Percentiles rank a stretch among this genome's conserved stretches.
These are phyloP conservation scores for Mangifera indica DNA, from an alignment of 345 rosid species.

Conservation along the genomic window DNA sequence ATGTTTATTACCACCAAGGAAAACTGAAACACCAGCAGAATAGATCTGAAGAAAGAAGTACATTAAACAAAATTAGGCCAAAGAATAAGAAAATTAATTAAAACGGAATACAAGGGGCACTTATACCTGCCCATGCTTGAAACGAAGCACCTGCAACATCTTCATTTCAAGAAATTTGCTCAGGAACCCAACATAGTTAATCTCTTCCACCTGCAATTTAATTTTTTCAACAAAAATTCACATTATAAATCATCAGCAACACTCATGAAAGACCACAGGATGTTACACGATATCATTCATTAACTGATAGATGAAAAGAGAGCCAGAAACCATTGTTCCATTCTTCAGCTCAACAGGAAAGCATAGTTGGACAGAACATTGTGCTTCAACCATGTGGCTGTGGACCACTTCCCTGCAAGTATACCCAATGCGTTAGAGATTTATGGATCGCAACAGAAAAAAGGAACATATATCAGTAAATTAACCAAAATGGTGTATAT, in stretches of 20 bases:
- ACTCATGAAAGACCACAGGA: neutral
- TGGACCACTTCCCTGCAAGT: constrained; percentile 70
- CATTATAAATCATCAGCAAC: constrained; percentile 7
- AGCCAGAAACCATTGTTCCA: constrained; percentile 64
- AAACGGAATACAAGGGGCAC: constrained; percentile 7
- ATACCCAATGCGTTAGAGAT: constrained; percentile 25
- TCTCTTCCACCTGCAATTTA: constrained; percentile 70
- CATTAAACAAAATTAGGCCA: constrained; percentile 18
- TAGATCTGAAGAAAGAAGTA: constrained; percentile 56
- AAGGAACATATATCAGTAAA: neutral
- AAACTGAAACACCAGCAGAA: constrained; percentile 77
- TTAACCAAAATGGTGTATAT: neutral
- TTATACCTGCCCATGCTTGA: constrained; percentile 84
- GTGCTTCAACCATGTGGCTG: constrained; percentile 94
- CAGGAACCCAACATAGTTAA: constrained; percentile 64
- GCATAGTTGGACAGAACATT: constrained; percentile 85
- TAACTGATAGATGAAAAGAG: constrained; percentile 19
- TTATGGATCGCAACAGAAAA: neutral
- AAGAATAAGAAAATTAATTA: constrained; percentile 10
- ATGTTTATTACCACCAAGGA: constrained; percentile 84
- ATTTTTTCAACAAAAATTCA: constrained; percentile 12
- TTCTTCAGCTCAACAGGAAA: constrained; percentile 85
- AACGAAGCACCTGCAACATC: constrained; percentile 81
- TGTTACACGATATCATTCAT: neutral
- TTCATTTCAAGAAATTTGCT: constrained; percentile 86